Conservation (phyloP, 176 grass and related monocot species). For the Ampelocalamus luodianensis region DNA sequence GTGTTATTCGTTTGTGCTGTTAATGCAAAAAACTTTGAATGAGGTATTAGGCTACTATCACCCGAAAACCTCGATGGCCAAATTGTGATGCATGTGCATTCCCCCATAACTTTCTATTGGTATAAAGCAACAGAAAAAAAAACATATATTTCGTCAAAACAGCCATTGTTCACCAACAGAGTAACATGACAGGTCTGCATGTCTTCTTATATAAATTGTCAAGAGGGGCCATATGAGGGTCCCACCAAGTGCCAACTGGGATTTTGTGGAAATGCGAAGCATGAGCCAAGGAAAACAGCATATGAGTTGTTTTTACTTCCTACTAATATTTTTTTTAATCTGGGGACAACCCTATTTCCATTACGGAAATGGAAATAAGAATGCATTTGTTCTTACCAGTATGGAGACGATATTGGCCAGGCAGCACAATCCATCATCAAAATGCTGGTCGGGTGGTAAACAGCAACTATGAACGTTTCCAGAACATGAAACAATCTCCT, state of each 20-base stretch:
- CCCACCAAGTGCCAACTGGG: not conserved
- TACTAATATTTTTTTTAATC: constrained; percentile 18
- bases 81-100: not conserved
- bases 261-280: constrained; percentile 22
- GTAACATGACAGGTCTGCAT: not conserved
- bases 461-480: constrained; percentile 47
- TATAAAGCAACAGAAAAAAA: not conserved
- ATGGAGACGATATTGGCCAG: constrained; percentile 57
- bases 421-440: constrained; percentile 51
- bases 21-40: not conserved
- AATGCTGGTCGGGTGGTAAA: constrained; percentile 38
- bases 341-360: too few relatives aligned
- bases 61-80: not conserved
- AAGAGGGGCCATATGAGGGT: not conserved
- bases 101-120: not conserved
- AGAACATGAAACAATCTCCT: constrained; percentile 50
- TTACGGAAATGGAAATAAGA: not conserved
- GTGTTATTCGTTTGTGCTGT: not conserved
- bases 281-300: constrained; percentile 1
- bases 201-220: not conserved
- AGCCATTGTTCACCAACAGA: not conserved
- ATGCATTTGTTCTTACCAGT: constrained; percentile 57
- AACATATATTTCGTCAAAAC: not conserved
- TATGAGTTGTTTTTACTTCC: not conserved
- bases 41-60: not conserved